Evolutionary conservation across 176 grass and related monocot species (phyloP), one percentile per base, ranked within the genome.

Genomic region (Thalia dealbata): DNA sequence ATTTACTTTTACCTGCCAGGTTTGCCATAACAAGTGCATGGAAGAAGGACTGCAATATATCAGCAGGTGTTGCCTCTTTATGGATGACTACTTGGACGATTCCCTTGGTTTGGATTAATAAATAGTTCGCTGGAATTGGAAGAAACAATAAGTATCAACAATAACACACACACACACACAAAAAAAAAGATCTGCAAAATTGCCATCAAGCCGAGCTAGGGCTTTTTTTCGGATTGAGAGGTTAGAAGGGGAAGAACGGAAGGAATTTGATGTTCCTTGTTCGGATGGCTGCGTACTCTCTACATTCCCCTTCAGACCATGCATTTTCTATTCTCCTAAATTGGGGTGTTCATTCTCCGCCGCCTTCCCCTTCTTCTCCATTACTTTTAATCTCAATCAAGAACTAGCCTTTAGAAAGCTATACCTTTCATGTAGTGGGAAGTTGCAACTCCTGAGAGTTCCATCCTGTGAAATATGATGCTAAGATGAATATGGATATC

Each of bases 41-140:
- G 67, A 90, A 46, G 80, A 90, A 96, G 64, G 93, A 89, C 80
- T 75, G 87, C 75, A 92, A 88, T 52, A 89, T 76, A 82, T 96
- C 89, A 56, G 75, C 71, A 81, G 83, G 35, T n/a, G 73, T 78
- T 82, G 93, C 89, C 14, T 88, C 75, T 73, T 96, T 96, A 78
- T 96, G 93, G 74, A 88, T 82, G 75, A 96, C 85, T 50, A 92
- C 69, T 24, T 71, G 51, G 82, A 92, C 70, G n/a, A 61, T 58
- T 10, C 73, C 87, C 21, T 73, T 78, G 71, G 82, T 90, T 74
- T 90, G 81, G 59, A 96, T 67, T 72, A 96, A 90, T 75, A 96
- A 67, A 76, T 96, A 96, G 45, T 84, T 87, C 27, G 27, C 93
- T 96, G 82, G 64, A 70, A 26, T 69, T 50, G 21, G 18, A 28